These are phyloP conservation scores for Penicillium lividum DNA, from an alignment of 495 filamentous ascomycete genomes.

Conservation along the genomic window DNA sequence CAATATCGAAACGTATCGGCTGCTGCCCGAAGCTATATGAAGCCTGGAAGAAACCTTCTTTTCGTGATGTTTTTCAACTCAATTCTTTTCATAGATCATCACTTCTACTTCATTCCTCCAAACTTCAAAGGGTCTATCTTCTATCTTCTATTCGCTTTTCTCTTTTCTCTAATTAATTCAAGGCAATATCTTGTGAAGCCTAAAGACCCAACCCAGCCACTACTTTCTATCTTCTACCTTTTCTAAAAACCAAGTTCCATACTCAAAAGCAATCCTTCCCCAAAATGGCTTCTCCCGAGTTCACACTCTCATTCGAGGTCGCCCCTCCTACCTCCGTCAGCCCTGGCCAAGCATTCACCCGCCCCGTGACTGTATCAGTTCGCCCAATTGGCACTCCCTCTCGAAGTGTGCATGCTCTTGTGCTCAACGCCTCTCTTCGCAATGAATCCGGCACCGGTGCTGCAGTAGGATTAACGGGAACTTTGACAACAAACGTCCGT, in stretches of 20 bases:
- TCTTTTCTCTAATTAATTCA: not conserved
- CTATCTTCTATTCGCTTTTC: not conserved
- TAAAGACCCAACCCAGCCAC: not conserved
- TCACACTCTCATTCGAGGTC: constrained; percentile 37
- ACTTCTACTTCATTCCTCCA: not conserved
- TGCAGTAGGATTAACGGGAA: constrained; percentile 30
- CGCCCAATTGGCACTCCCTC: constrained; percentile 34
- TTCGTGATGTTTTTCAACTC: constrained; percentile 1
- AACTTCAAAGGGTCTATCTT: not conserved
- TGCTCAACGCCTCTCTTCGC: constrained; percentile 33
- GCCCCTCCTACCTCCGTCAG: constrained; percentile 32
- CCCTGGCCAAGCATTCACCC: constrained; percentile 34
- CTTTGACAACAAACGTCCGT: constrained; percentile 39
- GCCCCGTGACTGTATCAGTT: constrained; percentile 40
- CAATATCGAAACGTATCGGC: constrained; percentile 9
- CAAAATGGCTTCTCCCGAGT: constrained; percentile 39
- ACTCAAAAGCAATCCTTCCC: not conserved
- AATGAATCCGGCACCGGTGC: constrained; percentile 33
- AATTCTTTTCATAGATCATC: constrained; percentile 7
- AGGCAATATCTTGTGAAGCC: not conserved
- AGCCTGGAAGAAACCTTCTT: constrained; percentile 8
- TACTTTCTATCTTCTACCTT: not conserved
- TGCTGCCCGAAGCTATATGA: constrained; percentile 27
- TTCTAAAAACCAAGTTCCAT: not conserved
- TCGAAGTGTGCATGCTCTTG: constrained; percentile 33